These are phyloP conservation scores for Neovahlkampfia damariscottae DNA, from an alignment of 78 protist genomes.

Conservation along the genomic window DNA sequence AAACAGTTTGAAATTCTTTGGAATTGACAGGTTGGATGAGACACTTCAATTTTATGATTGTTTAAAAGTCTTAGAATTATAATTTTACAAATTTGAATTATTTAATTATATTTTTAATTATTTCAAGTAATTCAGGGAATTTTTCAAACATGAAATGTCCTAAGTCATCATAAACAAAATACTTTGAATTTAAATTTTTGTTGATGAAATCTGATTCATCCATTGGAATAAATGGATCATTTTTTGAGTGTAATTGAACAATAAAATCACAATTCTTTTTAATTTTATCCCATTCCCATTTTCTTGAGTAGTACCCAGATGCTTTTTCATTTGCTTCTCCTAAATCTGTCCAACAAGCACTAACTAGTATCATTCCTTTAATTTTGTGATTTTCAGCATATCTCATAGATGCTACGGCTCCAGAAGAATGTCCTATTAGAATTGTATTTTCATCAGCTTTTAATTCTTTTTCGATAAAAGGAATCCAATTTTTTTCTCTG, in stretches of 20 bases:
- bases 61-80: no score
- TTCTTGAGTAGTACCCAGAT: conserved; percentile 18
- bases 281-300: conserved; percentile 8
- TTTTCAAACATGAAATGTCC: neutral
- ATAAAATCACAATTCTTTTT: conserved; percentile 4
- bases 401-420: conserved; percentile 29
- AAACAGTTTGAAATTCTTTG: no score
- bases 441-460: neutral
- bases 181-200: neutral
- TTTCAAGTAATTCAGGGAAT: neutral
- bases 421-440: conserved; percentile 17
- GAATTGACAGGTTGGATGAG: no score
- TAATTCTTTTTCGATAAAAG: neutral
- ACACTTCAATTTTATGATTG: no score
- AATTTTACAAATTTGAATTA: no score
- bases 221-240: conserved; percentile 12
- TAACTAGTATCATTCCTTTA: conserved; percentile 3
- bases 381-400: conserved; percentile 4
- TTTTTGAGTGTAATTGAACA: conserved; percentile 9
- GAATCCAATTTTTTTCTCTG: conserved; percentile 10
- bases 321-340: conserved; percentile 18
- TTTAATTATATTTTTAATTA: no score
- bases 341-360: conserved; percentile 21
- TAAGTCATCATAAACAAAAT: neutral
- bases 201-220: conserved; percentile 8